These are phyloP conservation scores for Collariella sp. DNA, from an alignment of 495 filamentous ascomycete species.

Conservation along the genomic window DNA sequence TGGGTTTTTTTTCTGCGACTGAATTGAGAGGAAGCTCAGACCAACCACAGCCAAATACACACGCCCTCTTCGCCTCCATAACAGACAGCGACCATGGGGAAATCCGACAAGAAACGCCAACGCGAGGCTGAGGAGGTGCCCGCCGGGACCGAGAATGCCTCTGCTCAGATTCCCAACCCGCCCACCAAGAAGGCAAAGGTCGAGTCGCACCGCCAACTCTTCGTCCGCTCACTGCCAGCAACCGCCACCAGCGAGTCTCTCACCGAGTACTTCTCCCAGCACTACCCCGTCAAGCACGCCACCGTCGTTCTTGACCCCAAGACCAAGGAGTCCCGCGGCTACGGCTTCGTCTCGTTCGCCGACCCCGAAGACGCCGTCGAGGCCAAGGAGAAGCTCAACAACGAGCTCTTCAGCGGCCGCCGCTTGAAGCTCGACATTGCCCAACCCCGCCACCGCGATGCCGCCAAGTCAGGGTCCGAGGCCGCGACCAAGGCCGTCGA, in stretches of 20 bases:
- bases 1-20: slow-evolving; percentile 15
- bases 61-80: background rate
- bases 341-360: slow-evolving; percentile 93
- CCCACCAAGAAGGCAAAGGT: slow-evolving; percentile 38
- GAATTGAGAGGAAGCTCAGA: slow-evolving; percentile 10
- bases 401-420: slow-evolving; percentile 61
- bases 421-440: slow-evolving; percentile 82
- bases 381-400: slow-evolving; percentile 70
- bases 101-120: slow-evolving; percentile 29
- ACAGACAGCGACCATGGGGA: slow-evolving; percentile 25
- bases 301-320: slow-evolving; percentile 71
- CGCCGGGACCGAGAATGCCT: slow-evolving; percentile 7
- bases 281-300: slow-evolving; percentile 90
- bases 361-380: slow-evolving; percentile 81
- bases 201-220: slow-evolving; percentile 60
- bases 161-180: slow-evolving; percentile 18
- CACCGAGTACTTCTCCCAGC: slow-evolving; percentile 82
- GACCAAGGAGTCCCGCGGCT: slow-evolving; percentile 81
- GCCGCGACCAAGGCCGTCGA: slow-evolving; percentile 24
- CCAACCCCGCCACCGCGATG: slow-evolving; percentile 70
- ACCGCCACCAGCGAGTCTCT: slow-evolving; percentile 73
- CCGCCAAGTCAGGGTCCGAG: slow-evolving; percentile 32
- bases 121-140: slow-evolving; percentile 19
- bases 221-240: slow-evolving; percentile 77
- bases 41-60: background rate